Conservation (phyloP, 2,329 filamentous ascomycete species). For the Curvularia lunata region DNA sequence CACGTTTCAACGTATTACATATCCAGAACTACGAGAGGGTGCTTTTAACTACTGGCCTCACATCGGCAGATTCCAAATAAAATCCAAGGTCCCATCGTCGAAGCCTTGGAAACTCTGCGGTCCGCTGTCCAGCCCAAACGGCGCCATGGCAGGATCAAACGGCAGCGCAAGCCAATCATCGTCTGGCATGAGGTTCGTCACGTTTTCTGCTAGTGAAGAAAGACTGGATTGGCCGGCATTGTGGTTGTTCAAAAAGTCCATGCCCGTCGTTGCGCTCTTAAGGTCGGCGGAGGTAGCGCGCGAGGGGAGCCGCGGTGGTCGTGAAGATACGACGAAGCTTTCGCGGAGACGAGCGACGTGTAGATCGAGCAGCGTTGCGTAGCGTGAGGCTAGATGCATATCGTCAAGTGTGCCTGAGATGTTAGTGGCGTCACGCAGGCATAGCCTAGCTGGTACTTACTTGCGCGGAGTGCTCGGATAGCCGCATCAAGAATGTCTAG, state of each 20-base stretch:
- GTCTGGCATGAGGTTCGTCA: conserved; percentile 45
- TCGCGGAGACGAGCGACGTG: conserved; percentile 48
- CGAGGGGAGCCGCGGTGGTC: conserved; percentile 45
- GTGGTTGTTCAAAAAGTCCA: conserved; percentile 48
- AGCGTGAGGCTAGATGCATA: conserved; percentile 59
- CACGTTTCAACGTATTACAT: neutral
- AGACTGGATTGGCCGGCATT: conserved; percentile 46
- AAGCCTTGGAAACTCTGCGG: conserved; percentile 47
- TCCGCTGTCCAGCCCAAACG: conserved; percentile 44
- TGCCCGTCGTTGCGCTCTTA: conserved; percentile 40
- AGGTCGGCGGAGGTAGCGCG: conserved; percentile 37
- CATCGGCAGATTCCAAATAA: conserved; percentile 50
- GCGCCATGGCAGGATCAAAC: conserved; percentile 50
- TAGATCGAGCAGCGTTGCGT: conserved; percentile 57
- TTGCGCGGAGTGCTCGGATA: conserved; percentile 57
- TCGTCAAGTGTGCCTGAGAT: conserved; percentile 54
- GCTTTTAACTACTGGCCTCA: conserved; percentile 10
- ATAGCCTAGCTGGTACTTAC: conserved; percentile 12
- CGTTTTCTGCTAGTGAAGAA: conserved; percentile 44
- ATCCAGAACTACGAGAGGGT: neutral
- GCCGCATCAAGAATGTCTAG: conserved; percentile 57
- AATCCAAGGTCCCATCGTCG: conserved; percentile 48
- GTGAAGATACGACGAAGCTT: conserved; percentile 46
- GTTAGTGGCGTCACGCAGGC: conserved; percentile 11
- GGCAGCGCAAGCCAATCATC: conserved; percentile 50